These are phyloP conservation scores for Triadica sebifera DNA, from an alignment of 345 rosid species.

Conservation along the genomic window DNA sequence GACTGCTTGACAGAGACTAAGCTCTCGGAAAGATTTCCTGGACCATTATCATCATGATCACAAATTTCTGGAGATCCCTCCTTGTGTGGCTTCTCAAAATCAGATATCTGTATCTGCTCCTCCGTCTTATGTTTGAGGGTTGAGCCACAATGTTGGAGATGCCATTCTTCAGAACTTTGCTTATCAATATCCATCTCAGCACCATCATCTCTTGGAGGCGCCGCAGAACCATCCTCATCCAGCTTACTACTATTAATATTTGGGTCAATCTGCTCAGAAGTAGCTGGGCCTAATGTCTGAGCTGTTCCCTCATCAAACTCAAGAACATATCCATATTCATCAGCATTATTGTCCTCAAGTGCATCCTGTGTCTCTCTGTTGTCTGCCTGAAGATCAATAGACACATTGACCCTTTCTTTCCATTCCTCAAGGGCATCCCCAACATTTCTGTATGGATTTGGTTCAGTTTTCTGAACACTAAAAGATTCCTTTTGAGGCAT, in stretches of 20 bases:
- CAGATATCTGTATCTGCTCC: constrained; percentile 41
- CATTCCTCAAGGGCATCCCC: constrained; percentile 92
- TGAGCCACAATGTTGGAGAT: constrained; percentile 33
- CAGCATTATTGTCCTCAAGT: constrained; percentile 66
- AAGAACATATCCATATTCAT: constrained; percentile 71
- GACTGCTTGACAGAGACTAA: constrained; percentile 53
- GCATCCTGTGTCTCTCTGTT: constrained; percentile 48
- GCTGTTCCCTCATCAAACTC: constrained; percentile 73
- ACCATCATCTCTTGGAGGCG: constrained; percentile 41
- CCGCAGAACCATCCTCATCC: constrained; percentile 46
- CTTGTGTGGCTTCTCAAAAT: constrained; percentile 33
- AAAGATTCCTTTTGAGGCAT: constrained; percentile 46
- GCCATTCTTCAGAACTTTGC: constrained; percentile 40
- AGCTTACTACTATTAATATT: constrained; percentile 42
- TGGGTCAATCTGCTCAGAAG: constrained; percentile 69
- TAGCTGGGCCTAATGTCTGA: constrained; percentile 88
- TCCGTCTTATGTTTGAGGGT: constrained; percentile 34
- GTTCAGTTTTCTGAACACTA: constrained; percentile 44
- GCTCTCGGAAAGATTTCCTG: constrained; percentile 40
- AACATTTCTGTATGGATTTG: constrained; percentile 72
- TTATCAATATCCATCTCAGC: constrained; percentile 66
- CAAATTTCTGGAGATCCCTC: constrained; percentile 34
- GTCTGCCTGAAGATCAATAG: constrained; percentile 57
- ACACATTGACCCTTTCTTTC: constrained; percentile 82
- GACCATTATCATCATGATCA: constrained; percentile 34